Conservation (phyloP, 2,329 filamentous ascomycete species). For the Beauveria rudraprayagi region DNA sequence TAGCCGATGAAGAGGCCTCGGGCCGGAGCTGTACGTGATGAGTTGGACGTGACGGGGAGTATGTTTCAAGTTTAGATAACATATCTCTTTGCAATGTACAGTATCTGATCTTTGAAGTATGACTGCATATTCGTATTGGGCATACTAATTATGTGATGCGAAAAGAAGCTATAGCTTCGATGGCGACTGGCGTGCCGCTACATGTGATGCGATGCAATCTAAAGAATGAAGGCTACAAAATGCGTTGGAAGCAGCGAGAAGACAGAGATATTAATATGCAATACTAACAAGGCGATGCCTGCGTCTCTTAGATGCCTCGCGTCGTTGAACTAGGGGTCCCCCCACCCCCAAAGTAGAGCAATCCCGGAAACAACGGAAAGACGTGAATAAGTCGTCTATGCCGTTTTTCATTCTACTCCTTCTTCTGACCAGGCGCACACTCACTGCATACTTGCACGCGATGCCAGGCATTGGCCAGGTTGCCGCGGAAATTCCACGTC, state of each 20-base stretch:
- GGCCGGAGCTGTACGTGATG: neutral
- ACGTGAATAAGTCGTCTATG: neutral
- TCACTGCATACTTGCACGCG: conserved; percentile 37
- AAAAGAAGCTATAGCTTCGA: neutral
- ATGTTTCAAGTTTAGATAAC: conserved; percentile 1
- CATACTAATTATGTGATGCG: neutral
- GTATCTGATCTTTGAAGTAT: neutral
- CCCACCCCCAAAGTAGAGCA: neutral
- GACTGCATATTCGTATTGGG: neutral
- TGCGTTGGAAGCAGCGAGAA: neutral
- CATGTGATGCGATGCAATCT: neutral
- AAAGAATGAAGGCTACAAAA: neutral
- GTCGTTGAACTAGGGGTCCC: neutral
- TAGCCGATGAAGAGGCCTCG: neutral
- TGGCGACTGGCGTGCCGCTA: neutral
- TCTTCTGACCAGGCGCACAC: conserved; percentile 16
- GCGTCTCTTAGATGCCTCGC: neutral
- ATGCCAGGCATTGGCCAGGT: conserved; percentile 61
- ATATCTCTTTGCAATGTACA: conserved; percentile 7
- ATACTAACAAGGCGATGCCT: neutral
- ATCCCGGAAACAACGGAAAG: neutral
- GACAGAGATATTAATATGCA: neutral
- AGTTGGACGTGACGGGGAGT: neutral
- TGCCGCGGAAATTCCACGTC: conserved; percentile 57
- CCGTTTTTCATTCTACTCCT: neutral